Evolutionary conservation across 768 basidiomycete genomes (phyloP), one percentile per base, ranked within the genome.

Genomic region (Arthromyces matolae): DNA sequence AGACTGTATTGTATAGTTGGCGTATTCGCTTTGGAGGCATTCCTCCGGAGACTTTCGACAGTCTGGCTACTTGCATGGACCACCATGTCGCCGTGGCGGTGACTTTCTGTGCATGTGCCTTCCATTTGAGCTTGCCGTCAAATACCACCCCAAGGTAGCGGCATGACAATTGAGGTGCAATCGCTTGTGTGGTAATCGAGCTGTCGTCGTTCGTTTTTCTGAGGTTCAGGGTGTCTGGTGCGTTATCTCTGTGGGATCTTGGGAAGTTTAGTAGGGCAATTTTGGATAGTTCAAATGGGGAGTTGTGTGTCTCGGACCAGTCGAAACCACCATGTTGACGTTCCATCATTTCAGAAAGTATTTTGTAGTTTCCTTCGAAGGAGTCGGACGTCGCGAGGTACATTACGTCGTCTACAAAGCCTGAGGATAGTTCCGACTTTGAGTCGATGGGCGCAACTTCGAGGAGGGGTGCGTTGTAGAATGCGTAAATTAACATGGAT

Each of bases 281-380:
- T 53, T 73, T 72, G 22, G 51, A 45, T 1, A 67, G 46, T 41
- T 68, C 64, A 39, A 66, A 71, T 19, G 43, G 45, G 0, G 60
- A 68, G 55, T 66, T 64, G 50, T 68, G 67, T 0, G 36, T 28
- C 0, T 9, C 1, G 1, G 56, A 47, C 66, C 69, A 70, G 0
- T 62, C 41, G 8, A 60, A 52, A 8, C 42, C 62, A 3, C 67
- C 67, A 0, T 33, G 54, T 3, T 18, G 5, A 9, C 46, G 27
- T 3, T 59, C 45, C 34, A 73, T 61, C 51, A 73, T 61, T 25
- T 54, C 22, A 3, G 35, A 24, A 0, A 72, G 42, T 0, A 12
- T 63, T 0, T 1, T 3, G 22, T 60, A 57, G 0, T 62, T 62
- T 0, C 56, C 54, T 0, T 28, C n/a, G 9, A 72, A 66, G 14